Percentiles rank a stretch among this genome's conserved stretches.
phyloP scores from a whole-genome alignment of 257 asterid genomes.

The Forsythia suspensa region DNA sequence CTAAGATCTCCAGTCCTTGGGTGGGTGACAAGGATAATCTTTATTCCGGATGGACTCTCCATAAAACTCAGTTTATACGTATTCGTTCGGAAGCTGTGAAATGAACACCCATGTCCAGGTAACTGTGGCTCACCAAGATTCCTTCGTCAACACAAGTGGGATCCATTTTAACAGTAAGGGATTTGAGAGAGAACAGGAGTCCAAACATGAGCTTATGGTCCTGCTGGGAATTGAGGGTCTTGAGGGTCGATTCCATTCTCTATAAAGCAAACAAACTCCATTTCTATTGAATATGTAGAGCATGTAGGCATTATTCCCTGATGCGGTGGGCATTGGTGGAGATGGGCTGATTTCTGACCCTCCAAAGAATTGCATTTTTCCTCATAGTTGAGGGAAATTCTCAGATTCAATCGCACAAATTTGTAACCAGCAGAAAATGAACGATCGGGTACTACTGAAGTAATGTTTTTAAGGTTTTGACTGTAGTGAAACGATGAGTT shows the following conservation, averaged over 20 bases:
- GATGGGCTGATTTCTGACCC: slow-evolving; percentile 91
- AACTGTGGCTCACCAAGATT: slow-evolving; percentile 93
- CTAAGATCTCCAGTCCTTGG: slow-evolving; percentile 91
- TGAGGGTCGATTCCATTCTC: slow-evolving; percentile 99
- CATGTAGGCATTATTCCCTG: slow-evolving; percentile 92
- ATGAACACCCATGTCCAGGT: slow-evolving; percentile 96
- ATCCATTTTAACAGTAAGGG: slow-evolving; percentile 94
- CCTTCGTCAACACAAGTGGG: slow-evolving; percentile 86
- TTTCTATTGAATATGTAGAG: slow-evolving; percentile 86
- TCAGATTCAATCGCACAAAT: not conserved
- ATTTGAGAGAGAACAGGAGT: slow-evolving; percentile 93
- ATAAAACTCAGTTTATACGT: slow-evolving; percentile 86
- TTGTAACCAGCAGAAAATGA: not conserved
- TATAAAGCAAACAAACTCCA: slow-evolving; percentile 80
- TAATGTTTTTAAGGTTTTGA: not conserved
- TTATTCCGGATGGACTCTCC: slow-evolving; percentile 97
- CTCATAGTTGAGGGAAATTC: not conserved
- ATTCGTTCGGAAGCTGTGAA: slow-evolving; percentile 90
- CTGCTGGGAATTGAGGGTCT: slow-evolving; percentile 82
- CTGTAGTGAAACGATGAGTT: not conserved
- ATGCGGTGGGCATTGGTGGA: slow-evolving; percentile 74
- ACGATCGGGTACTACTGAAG: not conserved
- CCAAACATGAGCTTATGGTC: slow-evolving; percentile 99
- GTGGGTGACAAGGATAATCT: slow-evolving; percentile 89
- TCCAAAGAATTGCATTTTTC: slow-evolving; percentile 81